Evolutionary conservation across 2,329 filamentous ascomycete species (phyloP).

Genomic region (Fusarium sp.): DNA sequence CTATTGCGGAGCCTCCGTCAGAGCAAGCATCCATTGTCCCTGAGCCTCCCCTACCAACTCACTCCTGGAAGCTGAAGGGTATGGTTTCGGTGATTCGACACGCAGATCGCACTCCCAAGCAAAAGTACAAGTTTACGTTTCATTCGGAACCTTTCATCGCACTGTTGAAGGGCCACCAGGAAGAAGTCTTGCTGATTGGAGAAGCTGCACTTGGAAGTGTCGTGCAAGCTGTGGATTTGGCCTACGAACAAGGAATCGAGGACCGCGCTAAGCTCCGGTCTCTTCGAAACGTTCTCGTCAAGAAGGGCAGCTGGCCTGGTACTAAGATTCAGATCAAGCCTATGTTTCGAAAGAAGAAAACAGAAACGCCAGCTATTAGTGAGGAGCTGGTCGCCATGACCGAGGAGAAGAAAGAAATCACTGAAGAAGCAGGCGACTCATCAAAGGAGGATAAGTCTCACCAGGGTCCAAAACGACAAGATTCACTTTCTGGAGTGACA

Average conservation of each 20-base stretch:
- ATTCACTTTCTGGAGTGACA: slow-evolving; percentile 89
- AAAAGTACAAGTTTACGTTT: slow-evolving; percentile 99
- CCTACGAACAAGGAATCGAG: slow-evolving; percentile 81
- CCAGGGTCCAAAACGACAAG: slow-evolving; percentile 70
- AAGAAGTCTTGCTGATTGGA: slow-evolving; percentile 93
- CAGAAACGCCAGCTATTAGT: slow-evolving; percentile 62
- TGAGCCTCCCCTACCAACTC: slow-evolving; percentile 79
- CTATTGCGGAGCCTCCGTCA: slow-evolving; percentile 49
- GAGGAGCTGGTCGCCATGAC: slow-evolving; percentile 50
- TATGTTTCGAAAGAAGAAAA: slow-evolving; percentile 93
- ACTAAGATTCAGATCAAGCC: slow-evolving; percentile 99
- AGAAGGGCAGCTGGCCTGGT: slow-evolving; percentile 93
- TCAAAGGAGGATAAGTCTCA: slow-evolving; percentile 35
- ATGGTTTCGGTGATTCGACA: slow-evolving; percentile 97
- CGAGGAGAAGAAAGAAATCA: slow-evolving; percentile 42
- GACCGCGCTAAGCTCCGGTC: slow-evolving; percentile 87
- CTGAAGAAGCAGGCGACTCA: slow-evolving; percentile 36
- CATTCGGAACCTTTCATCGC: slow-evolving; percentile 97
- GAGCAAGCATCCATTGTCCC: slow-evolving; percentile 54
- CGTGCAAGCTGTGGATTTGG: slow-evolving; percentile 84
- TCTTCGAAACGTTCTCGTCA: slow-evolving; percentile 85
- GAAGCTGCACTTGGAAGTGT: slow-evolving; percentile 91
- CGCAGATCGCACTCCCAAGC: slow-evolving; percentile 96
- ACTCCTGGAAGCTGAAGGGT: slow-evolving; percentile 97
- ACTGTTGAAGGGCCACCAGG: slow-evolving; percentile 91